Base-by-base conservation (phyloP, 1,284 basidiomycete species). In the Dichomitus squalens region DNA sequence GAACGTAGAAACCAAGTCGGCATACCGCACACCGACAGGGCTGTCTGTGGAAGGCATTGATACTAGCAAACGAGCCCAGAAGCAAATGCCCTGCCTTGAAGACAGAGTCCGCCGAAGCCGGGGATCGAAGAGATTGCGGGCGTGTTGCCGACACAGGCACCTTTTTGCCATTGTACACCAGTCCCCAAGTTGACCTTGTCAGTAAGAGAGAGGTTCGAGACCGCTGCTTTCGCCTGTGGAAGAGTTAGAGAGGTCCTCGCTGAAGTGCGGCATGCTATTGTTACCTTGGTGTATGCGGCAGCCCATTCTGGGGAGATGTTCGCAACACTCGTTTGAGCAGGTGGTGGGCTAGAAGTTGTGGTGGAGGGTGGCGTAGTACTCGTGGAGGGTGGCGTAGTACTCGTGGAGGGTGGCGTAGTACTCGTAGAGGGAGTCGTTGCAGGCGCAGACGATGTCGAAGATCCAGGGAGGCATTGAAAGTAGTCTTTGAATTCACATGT, bases 91-190 rank as follows among this genome's bases (percentile, higher is more conserved):
- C n/a, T n/a, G n/a, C 82, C 83, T 73, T 85, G 74, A 3, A 92
- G 74, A 68, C 90, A 93, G 18, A 93, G 75, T 0, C 89, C 89
- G 2, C 82, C 78, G 72, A 87, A 92, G 39, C 77, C 76, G 11
- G 65, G 60, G 53, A 87, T 84, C 1, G 79, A 76, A 0, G 81
- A 75, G 40, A 92, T 80, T 4, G 84, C 70, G 3, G 79, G 77
- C 3, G 81, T 90, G 68, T 88, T 90, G 8, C 88, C 89, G 43
- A 89, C 81, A 65, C 88, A 90, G 55, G 82, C 73, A 9, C 81
- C 81, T 81, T 43, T 31, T 25, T 7, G 25, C 11, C 12, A 12
- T 5, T 9, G 5, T 18, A 31, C 65, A 81, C 83, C 84, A 39
- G 84, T 86, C 1, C 74, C 82, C 16, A 86, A 73, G 58, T 78